Base-by-base conservation (phyloP, 169 alveolate species). In the Plasmodium inui region DNA sequence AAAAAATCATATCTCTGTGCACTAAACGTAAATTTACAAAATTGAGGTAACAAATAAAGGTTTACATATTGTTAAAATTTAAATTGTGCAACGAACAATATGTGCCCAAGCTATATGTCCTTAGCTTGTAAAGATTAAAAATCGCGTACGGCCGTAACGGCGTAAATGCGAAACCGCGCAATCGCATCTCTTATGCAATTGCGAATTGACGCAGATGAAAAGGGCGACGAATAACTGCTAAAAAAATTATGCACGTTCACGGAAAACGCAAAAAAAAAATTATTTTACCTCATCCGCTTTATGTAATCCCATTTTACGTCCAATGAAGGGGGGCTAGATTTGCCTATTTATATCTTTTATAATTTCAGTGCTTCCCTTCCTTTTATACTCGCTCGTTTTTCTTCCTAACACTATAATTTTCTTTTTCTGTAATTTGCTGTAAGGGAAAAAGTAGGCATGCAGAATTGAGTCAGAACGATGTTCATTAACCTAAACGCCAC, bases 341-440 rank as follows among this genome's bases (percentile, higher is more conserved):
- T 74, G 53, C 41, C 72, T 70, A 55, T 85, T 85, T 53, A 85
- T 85, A 71, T 85, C 93, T 85, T 76, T 74, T 85, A 85, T 85
- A 46, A 85, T 74, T 74, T 85, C 93, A 8, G 37, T 50, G 70
- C 6, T 76, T 85, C 80, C 81, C 34, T 85, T 85, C 32, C 80
- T 74, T 76, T 53, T 85, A 55, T 85, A 73, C 26, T 74, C 67
- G 39, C 67, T 83, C 55, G 26, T 57, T 37, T 85, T 85, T 74
- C 83, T 85, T 34, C 93, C 93, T 73, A 85, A 85, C 41, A 85
- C 37, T 67, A 85, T 85, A 30, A 85, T 73, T 53, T 85, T 85
- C 84, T 85, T 85, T 74, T 76, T 85, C 41, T 85, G 93, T 28
- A 85, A 85, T 73, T 85, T 85, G 46, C 93, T 85, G 79, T 10